phyloP scores from a whole-genome alignment of 2,329 filamentous ascomycete species.

The Fusarium sp. region DNA sequence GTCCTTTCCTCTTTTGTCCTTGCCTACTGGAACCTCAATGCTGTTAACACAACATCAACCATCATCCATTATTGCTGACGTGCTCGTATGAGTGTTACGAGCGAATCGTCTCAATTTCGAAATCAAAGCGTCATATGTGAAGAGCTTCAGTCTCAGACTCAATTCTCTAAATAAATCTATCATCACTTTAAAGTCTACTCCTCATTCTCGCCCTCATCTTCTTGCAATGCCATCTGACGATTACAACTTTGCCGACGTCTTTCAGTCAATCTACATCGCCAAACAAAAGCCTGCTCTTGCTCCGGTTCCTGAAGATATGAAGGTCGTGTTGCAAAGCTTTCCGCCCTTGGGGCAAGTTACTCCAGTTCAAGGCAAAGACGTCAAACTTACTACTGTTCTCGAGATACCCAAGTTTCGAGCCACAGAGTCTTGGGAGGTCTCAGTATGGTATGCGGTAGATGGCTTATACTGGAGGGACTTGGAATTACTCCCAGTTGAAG shows the following conservation, averaged over 20 bases:
- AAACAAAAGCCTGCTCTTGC: conserved; percentile 49
- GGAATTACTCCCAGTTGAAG: conserved; percentile 45
- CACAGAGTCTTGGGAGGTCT: conserved; percentile 73
- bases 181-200: conserved; percentile 10
- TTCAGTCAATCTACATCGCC: conserved; percentile 51
- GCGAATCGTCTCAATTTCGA: background rate
- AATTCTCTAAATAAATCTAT: conserved; percentile 21
- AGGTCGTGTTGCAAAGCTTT: conserved; percentile 58
- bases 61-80: conserved; percentile 5
- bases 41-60: conserved; percentile 13
- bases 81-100: background rate
- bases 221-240: conserved; percentile 41
- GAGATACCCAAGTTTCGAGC: conserved; percentile 67
- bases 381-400: conserved; percentile 74
- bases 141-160: background rate
- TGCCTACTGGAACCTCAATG: conserved; percentile 11
- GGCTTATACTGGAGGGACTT: conserved; percentile 66
- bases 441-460: conserved; percentile 74
- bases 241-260: conserved; percentile 51
- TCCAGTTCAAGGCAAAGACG: conserved; percentile 57
- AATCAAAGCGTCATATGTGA: background rate
- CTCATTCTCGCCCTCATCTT: conserved; percentile 9
- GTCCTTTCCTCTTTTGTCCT: conserved; percentile 34
- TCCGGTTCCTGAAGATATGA: conserved; percentile 47
- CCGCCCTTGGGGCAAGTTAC: conserved; percentile 82